Percentiles rank a stretch among this genome's conserved stretches.
phyloP scores from a whole-genome alignment of 768 basidiomycete species.

The Tricholoma saponaceum region DNA sequence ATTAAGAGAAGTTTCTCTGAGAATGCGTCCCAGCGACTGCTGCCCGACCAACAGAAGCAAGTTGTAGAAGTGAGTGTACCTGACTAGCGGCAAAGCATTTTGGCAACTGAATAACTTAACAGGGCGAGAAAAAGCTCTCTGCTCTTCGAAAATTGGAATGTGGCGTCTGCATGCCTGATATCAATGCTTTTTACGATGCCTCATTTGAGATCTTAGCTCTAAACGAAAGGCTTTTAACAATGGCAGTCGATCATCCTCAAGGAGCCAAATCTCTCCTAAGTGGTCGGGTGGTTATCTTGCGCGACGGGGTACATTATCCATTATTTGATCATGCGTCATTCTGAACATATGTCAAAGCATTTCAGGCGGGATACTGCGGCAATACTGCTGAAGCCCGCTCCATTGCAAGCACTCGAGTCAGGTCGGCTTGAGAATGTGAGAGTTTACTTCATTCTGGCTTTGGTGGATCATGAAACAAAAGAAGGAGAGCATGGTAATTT shows the following conservation, averaged over 20 bases:
- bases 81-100: background rate
- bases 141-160: conserved; percentile 65
- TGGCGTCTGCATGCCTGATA: conserved; percentile 63
- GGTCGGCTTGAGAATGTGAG: conserved; percentile 45
- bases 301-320: conserved; percentile 61
- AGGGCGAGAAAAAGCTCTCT: conserved; percentile 73
- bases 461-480: conserved; percentile 65
- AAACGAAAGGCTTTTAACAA: conserved; percentile 59
- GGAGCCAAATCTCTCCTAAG: conserved; percentile 63
- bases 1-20: conserved; percentile 99
- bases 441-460: conserved; percentile 66
- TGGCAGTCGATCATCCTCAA: conserved; percentile 56
- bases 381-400: conserved; percentile 65
- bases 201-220: conserved; percentile 55
- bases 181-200: conserved; percentile 73
- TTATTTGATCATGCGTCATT: background rate
- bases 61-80: conserved; percentile 63
- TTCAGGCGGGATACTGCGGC: conserved; percentile 68
- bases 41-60: conserved; percentile 91
- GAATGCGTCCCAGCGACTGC: conserved; percentile 86
- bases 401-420: conserved; percentile 37
- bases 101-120: conserved; percentile 4
- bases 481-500: conserved; percentile 45
- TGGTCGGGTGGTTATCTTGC: conserved; percentile 81
- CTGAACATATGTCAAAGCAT: conserved; percentile 46